A percentile compares a stretch with the other conserved stretches of the same genome.
These are phyloP conservation scores for Gliomastix tumulicola DNA, from an alignment of 2,329 filamentous ascomycete genomes.

Conservation along the genomic window DNA sequence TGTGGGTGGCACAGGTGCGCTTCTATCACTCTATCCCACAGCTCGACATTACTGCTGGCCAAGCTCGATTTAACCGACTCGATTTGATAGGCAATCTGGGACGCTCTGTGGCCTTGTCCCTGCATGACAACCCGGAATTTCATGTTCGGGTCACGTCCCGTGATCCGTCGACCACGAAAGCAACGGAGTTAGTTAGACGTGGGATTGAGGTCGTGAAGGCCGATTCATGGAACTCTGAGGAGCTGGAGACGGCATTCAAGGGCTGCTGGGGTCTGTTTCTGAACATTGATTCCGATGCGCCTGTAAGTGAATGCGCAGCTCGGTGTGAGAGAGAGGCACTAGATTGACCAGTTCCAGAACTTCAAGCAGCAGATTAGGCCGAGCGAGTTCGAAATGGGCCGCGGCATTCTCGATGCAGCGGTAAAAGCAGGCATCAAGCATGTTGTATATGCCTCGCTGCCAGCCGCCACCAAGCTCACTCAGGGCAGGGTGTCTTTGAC, in stretches of 20 bases:
- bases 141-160: slow-evolving; percentile 19
- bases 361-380: background rate
- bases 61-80: too few species aligned
- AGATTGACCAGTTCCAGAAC: too few species aligned
- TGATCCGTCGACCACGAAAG: slow-evolving; percentile 16
- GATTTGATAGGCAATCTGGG: background rate
- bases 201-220: slow-evolving; percentile 22
- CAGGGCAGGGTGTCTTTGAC: background rate
- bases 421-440: background rate
- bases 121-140: slow-evolving; percentile 7
- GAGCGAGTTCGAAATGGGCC: background rate
- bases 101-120: background rate
- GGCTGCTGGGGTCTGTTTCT: slow-evolving; percentile 23
- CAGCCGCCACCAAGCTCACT: background rate
- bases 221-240: slow-evolving; percentile 14
- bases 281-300: slow-evolving; percentile 22
- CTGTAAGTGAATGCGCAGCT: too few species aligned
- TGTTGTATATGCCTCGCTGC: background rate
- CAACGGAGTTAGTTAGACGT: slow-evolving; percentile 13
- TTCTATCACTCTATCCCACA: too few species aligned
- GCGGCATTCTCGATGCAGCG: slow-evolving; percentile 1
- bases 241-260: slow-evolving; percentile 16
- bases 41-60: too few species aligned
- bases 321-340: too few species aligned
- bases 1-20: background rate